A percentile compares a stretch with the other conserved stretches of the same genome.
Conservation (phyloP, 768 basidiomycete genomes). For the Pulveroboletus sp. region DNA sequence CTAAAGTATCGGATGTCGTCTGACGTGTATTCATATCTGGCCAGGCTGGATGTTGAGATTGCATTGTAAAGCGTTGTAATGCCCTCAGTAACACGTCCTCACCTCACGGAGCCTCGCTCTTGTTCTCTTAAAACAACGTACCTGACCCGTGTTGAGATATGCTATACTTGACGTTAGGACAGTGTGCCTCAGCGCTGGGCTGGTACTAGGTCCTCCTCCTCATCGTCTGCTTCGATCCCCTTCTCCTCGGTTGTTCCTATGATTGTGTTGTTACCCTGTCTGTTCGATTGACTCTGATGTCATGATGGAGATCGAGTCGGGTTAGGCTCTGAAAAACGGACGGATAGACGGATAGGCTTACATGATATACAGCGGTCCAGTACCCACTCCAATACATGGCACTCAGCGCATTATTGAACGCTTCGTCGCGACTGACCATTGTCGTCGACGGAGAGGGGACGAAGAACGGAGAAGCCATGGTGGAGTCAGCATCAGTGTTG, state of each 20-base stretch:
- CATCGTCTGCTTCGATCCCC: constrained; percentile 22
- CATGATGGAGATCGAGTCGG: constrained; percentile 9
- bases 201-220: constrained; percentile 24
- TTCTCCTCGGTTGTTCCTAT: constrained; percentile 30
- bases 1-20: constrained; percentile 86
- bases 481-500: constrained; percentile 14
- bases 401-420: constrained; percentile 65
- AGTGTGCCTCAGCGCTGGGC: constrained; percentile 23
- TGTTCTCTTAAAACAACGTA: constrained; percentile 10
- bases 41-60: constrained; percentile 81
- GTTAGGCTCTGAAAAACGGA: neutral
- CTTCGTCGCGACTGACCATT: constrained; percentile 63
- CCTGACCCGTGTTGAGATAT: constrained; percentile 9
- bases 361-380: constrained; percentile 84
- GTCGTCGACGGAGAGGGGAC: constrained; percentile 31
- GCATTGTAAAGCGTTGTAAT: constrained; percentile 43
- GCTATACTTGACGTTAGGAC: neutral
- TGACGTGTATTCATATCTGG: constrained; percentile 86
- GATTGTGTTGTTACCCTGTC: constrained; percentile 15
- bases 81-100: neutral
- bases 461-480: constrained; percentile 17
- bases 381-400: constrained; percentile 89
- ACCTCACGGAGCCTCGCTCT: neutral
- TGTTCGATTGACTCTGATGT: constrained; percentile 31
- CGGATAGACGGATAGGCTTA: constrained; percentile 30